Base-by-base conservation (phyloP, 371 early-diverging fungal genomes). In the Mortierella sp. region DNA sequence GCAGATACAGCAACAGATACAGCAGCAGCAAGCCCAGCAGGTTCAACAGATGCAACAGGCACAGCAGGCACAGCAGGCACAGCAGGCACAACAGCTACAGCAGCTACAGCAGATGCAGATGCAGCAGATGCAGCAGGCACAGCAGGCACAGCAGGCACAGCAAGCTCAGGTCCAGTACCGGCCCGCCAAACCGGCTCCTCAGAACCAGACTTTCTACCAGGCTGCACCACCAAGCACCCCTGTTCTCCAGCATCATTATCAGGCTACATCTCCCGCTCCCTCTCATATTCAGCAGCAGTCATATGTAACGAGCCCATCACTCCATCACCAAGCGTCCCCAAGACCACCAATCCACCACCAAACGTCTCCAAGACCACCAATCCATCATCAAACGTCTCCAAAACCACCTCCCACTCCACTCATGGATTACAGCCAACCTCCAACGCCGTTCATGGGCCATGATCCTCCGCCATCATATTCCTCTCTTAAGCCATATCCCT, bases 371-470 rank as follows among this genome's bases (percentile, higher is more conserved):
- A 34, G 34, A 4, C 50, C 28, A 27, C 5, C 21, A 16, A 27
- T 4, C 24, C 50, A 50, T 8, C 28, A 50, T 50, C 50, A 21
- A 24, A n/a, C n/a, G n/a, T n/a, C n/a, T n/a, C n/a, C n/a, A n/a
- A 7, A 34, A 7, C 34, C 34, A 10, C 51, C 60, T 2, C 42
- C 60, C 0, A 60, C 60, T 6, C 60, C 60, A 10, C 41, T 27
- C 30, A 50, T 60, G 51, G 60, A 60, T 26, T 10, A 34, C 34
- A 34, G 10, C 7, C 34, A 4, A 34, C 34, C 34, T 10, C 10
- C 10, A 10, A 7, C 34, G 34, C 34, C 34, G 34, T 34, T 34
- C 34, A 34, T 34, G 34, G 34, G 10, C 4, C 34, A 34, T 10
- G 10, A 34, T 34, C 34, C 34, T 34, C 34, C 34, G 34, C 34